These are phyloP conservation scores for Naegleria gruberi DNA, from an alignment of 208 protist species.

Conservation along the genomic window DNA sequence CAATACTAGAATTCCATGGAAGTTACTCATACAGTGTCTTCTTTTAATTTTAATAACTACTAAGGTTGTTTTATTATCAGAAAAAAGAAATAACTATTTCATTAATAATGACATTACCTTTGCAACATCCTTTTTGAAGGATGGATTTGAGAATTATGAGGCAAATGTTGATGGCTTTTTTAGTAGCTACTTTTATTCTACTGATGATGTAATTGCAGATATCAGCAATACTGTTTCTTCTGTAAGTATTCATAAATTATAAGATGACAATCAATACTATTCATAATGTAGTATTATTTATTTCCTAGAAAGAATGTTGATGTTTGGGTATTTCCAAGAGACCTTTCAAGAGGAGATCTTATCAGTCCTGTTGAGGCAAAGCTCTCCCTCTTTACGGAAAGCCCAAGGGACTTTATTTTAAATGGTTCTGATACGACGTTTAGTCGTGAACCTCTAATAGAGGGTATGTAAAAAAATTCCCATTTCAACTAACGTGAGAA, in stretches of 20 bases:
- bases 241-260: neutral
- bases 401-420: neutral
- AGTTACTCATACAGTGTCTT: neutral
- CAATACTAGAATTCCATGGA: neutral
- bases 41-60: neutral
- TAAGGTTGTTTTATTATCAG: neutral
- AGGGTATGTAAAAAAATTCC: neutral
- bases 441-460: neutral
- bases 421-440: neutral
- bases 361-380: neutral
- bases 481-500: neutral
- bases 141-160: neutral
- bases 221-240: neutral
- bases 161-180: neutral
- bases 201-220: neutral
- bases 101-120: neutral
- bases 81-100: neutral
- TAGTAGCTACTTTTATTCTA: neutral
- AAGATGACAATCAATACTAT: neutral
- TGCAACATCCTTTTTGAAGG: neutral
- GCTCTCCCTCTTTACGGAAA: neutral
- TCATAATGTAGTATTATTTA: neutral
- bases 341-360: neutral
- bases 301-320: neutral
- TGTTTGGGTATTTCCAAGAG: neutral